phyloP scores from a whole-genome alignment of 306 rosid species.

The Begonia masoniana region DNA sequence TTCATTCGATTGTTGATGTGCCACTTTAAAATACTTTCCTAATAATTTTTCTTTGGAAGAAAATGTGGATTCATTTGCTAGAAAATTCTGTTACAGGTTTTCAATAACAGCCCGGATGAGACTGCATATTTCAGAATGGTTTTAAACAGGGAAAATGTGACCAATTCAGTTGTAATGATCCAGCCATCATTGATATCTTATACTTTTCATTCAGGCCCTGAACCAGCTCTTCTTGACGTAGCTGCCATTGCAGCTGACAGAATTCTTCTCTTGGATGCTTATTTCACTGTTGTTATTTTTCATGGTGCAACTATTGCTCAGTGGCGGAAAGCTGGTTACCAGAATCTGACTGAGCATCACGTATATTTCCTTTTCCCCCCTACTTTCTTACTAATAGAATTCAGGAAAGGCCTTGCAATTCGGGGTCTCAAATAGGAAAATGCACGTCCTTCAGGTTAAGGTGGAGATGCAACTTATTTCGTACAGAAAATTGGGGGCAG shows the following conservation, averaged over 20 bases:
- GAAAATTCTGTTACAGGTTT: no score
- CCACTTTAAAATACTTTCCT: no score
- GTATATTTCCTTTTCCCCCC: no score
- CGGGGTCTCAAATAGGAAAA: no score
- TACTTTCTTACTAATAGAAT: neutral
- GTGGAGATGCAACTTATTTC: no score
- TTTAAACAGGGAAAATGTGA: constrained; percentile 81
- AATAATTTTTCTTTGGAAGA: no score
- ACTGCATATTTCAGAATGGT: constrained; percentile 98
- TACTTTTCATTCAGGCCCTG: constrained; percentile 84
- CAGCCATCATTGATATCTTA: constrained; percentile 92
- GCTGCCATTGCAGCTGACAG: constrained; percentile 91
- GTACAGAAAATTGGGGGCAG: no score
- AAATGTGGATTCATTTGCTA: no score
- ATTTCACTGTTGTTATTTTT: constrained; percentile 79
- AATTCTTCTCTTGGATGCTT: constrained; percentile 77
- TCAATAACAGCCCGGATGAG: no score
- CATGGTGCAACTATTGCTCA: constrained; percentile 98
- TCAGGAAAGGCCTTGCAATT: neutral
- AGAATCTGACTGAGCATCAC: constrained; percentile 80
- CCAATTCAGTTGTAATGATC: constrained; percentile 93
- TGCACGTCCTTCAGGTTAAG: no score
- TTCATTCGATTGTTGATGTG: no score
- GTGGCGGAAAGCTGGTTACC: constrained; percentile 96
- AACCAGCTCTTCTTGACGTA: constrained; percentile 91